A percentile compares a stretch with the other conserved stretches of the same genome.
These are phyloP conservation scores for Amylostereum areolatum DNA, from an alignment of 1,284 basidiomycete species.

Conservation along the genomic window DNA sequence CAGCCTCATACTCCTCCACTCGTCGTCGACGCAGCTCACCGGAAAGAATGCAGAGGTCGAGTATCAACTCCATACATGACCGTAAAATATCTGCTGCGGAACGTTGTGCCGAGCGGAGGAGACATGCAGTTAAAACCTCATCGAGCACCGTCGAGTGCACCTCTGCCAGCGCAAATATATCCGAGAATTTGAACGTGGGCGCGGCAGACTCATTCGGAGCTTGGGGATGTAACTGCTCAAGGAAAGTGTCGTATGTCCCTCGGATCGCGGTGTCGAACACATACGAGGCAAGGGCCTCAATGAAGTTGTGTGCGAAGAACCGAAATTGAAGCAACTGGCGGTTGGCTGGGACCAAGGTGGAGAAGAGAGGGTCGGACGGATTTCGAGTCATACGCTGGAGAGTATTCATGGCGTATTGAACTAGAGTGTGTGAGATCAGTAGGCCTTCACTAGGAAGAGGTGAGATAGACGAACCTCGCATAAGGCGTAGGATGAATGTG, in stretches of 20 bases:
- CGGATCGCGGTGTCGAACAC: slow-evolving; percentile 74
- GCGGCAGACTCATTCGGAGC: slow-evolving; percentile 2
- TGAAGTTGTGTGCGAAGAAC: slow-evolving; percentile 67
- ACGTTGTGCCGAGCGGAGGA: slow-evolving; percentile 70
- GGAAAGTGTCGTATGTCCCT: slow-evolving; percentile 67
- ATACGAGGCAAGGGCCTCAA: slow-evolving; percentile 59
- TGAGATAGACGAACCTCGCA: slow-evolving; percentile 49
- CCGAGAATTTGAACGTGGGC: slow-evolving; percentile 37
- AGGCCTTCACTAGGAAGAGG: neutral
- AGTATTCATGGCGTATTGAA: slow-evolving; percentile 64
- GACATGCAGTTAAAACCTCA: slow-evolving; percentile 70
- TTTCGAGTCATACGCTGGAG: slow-evolving; percentile 58
- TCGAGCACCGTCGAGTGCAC: slow-evolving; percentile 70
- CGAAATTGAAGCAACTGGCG: slow-evolving; percentile 60
- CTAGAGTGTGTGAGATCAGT: slow-evolving; percentile 28
- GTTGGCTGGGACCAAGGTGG: slow-evolving; percentile 45
- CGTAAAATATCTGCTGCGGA: slow-evolving; percentile 63
- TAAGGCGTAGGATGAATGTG: slow-evolving; percentile 69
- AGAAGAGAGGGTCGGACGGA: slow-evolving; percentile 45
- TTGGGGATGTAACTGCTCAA: slow-evolving; percentile 29
- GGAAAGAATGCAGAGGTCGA: slow-evolving; percentile 66
- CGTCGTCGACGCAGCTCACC: slow-evolving; percentile 53
- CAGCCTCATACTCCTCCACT: slow-evolving; percentile 56
- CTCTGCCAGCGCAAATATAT: slow-evolving; percentile 70
- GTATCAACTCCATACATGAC: slow-evolving; percentile 56